phyloP scores from a whole-genome alignment of 768 basidiomycete genomes.

The Amanita muscaria region DNA sequence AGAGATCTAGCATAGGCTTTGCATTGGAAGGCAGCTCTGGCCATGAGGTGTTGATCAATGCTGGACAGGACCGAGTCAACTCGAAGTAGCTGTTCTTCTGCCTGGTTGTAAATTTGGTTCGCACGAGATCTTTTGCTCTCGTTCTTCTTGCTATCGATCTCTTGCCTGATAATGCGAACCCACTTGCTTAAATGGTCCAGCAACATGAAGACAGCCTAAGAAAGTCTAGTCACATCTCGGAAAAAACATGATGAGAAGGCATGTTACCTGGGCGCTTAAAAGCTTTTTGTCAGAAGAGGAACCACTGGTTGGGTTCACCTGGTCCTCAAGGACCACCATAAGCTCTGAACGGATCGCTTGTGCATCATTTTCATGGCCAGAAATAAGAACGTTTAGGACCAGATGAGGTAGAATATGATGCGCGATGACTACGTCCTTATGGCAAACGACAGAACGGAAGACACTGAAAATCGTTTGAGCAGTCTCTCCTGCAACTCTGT shows the following conservation, averaged over 20 bases:
- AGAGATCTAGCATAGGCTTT: slow-evolving; percentile 90
- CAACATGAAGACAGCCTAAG: slow-evolving; percentile 83
- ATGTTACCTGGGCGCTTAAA: slow-evolving; percentile 86
- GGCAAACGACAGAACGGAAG: slow-evolving; percentile 69
- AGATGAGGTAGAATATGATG: slow-evolving; percentile 88
- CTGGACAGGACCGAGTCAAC: slow-evolving; percentile 78
- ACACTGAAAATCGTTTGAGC: slow-evolving; percentile 69
- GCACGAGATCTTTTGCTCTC: slow-evolving; percentile 43
- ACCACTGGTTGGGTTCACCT: slow-evolving; percentile 53
- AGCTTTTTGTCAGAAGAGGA: slow-evolving; percentile 73
- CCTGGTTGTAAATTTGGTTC: slow-evolving; percentile 25
- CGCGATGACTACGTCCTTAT: slow-evolving; percentile 92
- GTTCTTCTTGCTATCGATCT: slow-evolving; percentile 38
- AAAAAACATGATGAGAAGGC: neutral
- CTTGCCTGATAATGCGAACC: slow-evolving; percentile 69
- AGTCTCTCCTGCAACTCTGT: slow-evolving; percentile 43
- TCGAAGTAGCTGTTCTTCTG: slow-evolving; percentile 52
- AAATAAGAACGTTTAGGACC: slow-evolving; percentile 76
- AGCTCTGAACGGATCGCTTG: slow-evolving; percentile 69
- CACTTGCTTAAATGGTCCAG: slow-evolving; percentile 93
- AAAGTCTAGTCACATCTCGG: neutral
- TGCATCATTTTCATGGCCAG: slow-evolving; percentile 55
- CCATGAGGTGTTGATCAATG: slow-evolving; percentile 84
- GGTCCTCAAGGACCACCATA: slow-evolving; percentile 76
- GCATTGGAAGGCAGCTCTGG: slow-evolving; percentile 88